phyloP scores from a whole-genome alignment of 2,329 filamentous ascomycete genomes.

The Penicillium hordei region DNA sequence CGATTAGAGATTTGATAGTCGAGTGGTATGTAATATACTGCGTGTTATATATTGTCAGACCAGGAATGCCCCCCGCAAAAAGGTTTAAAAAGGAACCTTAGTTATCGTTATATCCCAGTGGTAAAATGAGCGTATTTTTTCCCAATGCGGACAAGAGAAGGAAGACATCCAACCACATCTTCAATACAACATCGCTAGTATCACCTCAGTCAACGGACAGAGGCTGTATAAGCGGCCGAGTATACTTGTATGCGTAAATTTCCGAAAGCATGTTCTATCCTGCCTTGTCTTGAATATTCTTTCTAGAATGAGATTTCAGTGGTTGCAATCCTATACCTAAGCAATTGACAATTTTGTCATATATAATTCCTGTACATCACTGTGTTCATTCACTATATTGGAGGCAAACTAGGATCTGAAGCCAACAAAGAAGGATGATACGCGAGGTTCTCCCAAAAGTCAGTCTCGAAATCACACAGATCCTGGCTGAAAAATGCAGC shows the following conservation, averaged over 20 bases:
- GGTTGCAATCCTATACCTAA: background rate
- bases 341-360: background rate
- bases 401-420: conserved; percentile 20
- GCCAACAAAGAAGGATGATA: conserved; percentile 29
- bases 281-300: background rate
- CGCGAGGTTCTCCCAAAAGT: conserved; percentile 29
- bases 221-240: too few relatives aligned
- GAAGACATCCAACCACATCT: background rate
- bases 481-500: conserved; percentile 25
- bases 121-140: too few relatives aligned
- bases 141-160: background rate
- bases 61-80: too few relatives aligned
- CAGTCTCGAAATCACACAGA: conserved; percentile 30
- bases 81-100: too few relatives aligned
- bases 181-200: background rate
- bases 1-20: background rate
- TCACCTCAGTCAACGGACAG: too few relatives aligned
- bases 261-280: background rate
- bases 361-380: background rate
- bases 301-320: background rate
- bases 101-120: too few relatives aligned
- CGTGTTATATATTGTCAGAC: background rate
- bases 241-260: background rate
- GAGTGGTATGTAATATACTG: background rate
- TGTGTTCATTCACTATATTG: conserved; percentile 3